Percentiles rank a stretch among this genome's conserved stretches.
Conservation (phyloP, 306 rosid genomes). For the Quercus parvula region DNA sequence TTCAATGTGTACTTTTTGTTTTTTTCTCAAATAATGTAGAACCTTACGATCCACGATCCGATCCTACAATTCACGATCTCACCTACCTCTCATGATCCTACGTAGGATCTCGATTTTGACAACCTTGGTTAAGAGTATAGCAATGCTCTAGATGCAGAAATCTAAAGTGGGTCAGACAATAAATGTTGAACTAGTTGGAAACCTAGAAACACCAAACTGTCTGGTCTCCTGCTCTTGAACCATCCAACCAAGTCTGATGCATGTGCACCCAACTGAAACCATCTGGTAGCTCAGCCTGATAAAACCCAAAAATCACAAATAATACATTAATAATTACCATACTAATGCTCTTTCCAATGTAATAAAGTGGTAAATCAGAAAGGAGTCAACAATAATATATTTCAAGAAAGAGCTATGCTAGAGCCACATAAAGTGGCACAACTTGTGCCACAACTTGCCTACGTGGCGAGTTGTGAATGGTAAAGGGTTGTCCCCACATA, state of each 20-base stretch:
- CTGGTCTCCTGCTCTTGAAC: conserved; percentile 31
- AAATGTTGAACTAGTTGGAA: conserved; percentile 12
- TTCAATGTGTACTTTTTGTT: too few species aligned
- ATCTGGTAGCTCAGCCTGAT: conserved; percentile 44
- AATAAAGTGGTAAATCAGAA: neutral
- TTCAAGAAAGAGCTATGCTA: neutral
- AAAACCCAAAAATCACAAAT: conserved; percentile 11
- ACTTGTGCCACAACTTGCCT: too few species aligned
- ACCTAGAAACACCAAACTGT: conserved; percentile 43
- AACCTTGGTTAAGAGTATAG: too few species aligned
- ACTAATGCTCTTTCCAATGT: neutral
- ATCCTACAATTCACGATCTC: too few species aligned
- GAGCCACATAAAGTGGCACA: too few species aligned
- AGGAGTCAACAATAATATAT: neutral
- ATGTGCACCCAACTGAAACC: conserved; percentile 57
- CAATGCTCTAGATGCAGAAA: neutral
- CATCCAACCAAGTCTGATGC: conserved; percentile 75
- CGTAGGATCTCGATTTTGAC: too few species aligned
- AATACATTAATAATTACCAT: neutral
- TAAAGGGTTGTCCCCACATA: too few species aligned
- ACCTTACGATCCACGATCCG: too few species aligned
- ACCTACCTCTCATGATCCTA: rapidly evolving
- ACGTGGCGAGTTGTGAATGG: too few species aligned
- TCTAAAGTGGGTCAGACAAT: neutral
- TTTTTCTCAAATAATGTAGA: too few species aligned